These are phyloP conservation scores for Ogataea neopini DNA, from an alignment of 805 yeast species.

Conservation along the genomic window DNA sequence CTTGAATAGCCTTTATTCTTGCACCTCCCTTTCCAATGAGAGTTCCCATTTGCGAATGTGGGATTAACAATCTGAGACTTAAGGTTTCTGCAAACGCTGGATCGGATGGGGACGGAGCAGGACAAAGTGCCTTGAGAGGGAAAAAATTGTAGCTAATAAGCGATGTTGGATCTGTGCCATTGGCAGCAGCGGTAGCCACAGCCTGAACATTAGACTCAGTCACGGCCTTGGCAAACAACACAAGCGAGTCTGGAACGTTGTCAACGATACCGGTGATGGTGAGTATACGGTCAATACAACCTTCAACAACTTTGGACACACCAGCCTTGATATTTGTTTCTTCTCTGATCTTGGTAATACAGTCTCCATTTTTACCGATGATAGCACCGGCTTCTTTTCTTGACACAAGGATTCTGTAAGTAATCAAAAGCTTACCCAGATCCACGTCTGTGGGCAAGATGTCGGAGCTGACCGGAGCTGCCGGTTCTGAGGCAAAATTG, in stretches of 20 bases:
- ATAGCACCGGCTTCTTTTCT: slow-evolving; percentile 88
- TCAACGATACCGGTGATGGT: slow-evolving; percentile 76
- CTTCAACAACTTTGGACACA: slow-evolving; percentile 75
- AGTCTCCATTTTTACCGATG: slow-evolving; percentile 82
- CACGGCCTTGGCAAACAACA: slow-evolving; percentile 67
- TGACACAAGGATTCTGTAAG: slow-evolving; percentile 65
- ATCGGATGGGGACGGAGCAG: slow-evolving; percentile 51
- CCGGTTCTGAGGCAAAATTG: slow-evolving; percentile 28
- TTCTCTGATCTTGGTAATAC: slow-evolving; percentile 73
- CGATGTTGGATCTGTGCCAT: slow-evolving; percentile 35
- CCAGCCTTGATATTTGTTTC: slow-evolving; percentile 82
- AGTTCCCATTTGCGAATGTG: slow-evolving; percentile 86
- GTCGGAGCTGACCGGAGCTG: slow-evolving; percentile 14
- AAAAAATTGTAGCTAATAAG: slow-evolving; percentile 47
- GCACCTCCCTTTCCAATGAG: slow-evolving; percentile 83
- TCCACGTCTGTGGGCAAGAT: slow-evolving; percentile 28
- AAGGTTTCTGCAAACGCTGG: slow-evolving; percentile 53
- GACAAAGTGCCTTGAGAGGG: slow-evolving; percentile 60
- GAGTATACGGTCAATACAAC: slow-evolving; percentile 79
- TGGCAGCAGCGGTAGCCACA: slow-evolving; percentile 22
- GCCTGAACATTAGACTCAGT: slow-evolving; percentile 42
- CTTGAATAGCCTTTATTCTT: slow-evolving; percentile 78
- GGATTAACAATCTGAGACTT: slow-evolving; percentile 68
- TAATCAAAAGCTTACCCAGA: slow-evolving; percentile 33
- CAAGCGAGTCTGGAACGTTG: slow-evolving; percentile 67